These are phyloP conservation scores for Sordaria brevicollis DNA, from an alignment of 495 filamentous ascomycete genomes.

Conservation along the genomic window DNA sequence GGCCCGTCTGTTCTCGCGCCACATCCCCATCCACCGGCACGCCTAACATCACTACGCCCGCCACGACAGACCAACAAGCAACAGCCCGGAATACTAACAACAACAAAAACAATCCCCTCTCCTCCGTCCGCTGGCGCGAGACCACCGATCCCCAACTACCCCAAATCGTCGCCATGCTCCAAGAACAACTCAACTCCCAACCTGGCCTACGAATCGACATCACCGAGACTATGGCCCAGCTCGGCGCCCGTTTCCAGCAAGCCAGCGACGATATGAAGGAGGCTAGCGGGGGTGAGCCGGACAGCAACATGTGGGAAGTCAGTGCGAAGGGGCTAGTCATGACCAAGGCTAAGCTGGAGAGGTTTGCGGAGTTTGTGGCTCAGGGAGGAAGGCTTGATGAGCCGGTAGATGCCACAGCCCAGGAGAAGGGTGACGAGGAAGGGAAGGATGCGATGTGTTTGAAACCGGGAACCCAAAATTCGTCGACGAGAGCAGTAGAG, in stretches of 20 bases:
- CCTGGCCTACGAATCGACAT: conserved; percentile 21
- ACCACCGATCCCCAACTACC: conserved; percentile 16
- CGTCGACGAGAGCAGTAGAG: no score
- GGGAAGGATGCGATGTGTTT: neutral
- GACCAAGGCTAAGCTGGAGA: conserved; percentile 18
- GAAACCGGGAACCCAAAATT: neutral
- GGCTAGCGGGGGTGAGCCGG: neutral
- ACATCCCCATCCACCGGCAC: neutral
- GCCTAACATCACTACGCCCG: neutral
- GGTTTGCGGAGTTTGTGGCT: conserved; percentile 21
- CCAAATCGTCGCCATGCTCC: conserved; percentile 12
- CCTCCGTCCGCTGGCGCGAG: conserved; percentile 2
- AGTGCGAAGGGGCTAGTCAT: conserved; percentile 19
- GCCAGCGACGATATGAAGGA: conserved; percentile 7
- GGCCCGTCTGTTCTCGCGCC: neutral
- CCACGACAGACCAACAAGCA: neutral
- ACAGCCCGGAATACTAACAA: neutral
- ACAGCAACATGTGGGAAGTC: conserved; percentile 20
- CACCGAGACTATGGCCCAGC: conserved; percentile 11
- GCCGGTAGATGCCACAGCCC: no score
- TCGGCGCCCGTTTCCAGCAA: conserved; percentile 19
- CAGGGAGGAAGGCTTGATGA: neutral
- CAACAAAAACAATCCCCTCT: neutral
- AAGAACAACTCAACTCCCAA: conserved; percentile 15
- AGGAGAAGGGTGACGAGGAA: neutral